Base-by-base conservation (phyloP, 208 protist species). In the Porcisia hertigi region DNA sequence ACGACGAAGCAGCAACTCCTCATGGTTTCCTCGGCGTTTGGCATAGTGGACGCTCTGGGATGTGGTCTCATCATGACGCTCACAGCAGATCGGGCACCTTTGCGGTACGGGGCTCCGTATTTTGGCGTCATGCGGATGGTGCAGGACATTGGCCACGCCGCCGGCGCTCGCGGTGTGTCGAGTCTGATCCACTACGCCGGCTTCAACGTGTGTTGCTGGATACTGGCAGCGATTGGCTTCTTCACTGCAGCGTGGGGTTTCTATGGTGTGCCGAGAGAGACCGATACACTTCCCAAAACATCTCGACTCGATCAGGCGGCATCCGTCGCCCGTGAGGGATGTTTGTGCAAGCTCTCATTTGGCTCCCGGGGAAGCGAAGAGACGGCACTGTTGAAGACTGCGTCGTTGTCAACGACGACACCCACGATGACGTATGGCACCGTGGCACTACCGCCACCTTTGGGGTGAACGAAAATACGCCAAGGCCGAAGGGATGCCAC, bases 41-140 rank as follows among this genome's bases (percentile, higher is more conserved):
- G 91, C 43, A 63, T 92, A 2, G 88, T 84, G 0, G 91, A 96
- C 76, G 84, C 91, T 1, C 84, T 97, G 5, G 87, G 93, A n/a
- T 95, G 88, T 71, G 93, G 90, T 6, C 79, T 97, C 14, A 30
- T 95, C 57, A 92, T 97, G 88, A 96, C 90, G 25, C 82, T 96
- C 62, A 90, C 86, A 16, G 90, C 91, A 0, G 91, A 96, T 73
- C 76, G 84, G 12, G 89, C 88, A 4, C 89, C 92, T 34, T 70
- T 80, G 49, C 55, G 72, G 7, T 86, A 89, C 71, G 86, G 83
- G 47, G 90, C 86, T 0, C 84, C 72, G 11, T 97, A 96, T 74
- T 95, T 96, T 76, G 93, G 90, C 55, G 89, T 97, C 66, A 93
- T 97, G 86, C 88, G 89, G 16, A 96, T 84, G 14, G 71, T 97